phyloP scores from a whole-genome alignment of 2,329 filamentous ascomycete genomes.

The Cylindrodendrum hubeiense region DNA sequence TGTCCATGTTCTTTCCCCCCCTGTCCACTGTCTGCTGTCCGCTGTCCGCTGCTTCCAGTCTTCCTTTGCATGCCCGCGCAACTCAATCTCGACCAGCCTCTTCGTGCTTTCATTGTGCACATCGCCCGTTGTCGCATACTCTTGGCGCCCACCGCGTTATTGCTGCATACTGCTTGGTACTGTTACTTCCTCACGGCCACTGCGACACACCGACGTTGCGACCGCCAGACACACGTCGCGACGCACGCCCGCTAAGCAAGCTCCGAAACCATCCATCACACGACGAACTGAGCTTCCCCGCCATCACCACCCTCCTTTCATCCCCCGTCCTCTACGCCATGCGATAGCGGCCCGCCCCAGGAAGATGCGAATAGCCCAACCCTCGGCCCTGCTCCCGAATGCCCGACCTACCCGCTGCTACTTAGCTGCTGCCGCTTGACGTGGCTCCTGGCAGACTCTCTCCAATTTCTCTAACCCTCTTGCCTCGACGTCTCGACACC shows the following conservation, averaged over 20 bases:
- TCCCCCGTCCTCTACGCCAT: conserved; percentile 32
- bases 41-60: conserved; percentile 1
- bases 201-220: background rate
- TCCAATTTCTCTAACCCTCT: background rate
- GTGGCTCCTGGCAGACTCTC: conserved; percentile 28
- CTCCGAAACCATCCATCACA: conserved; percentile 18
- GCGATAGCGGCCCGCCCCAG: conserved; percentile 41
- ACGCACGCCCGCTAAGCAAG: conserved; percentile 17
- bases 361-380: conserved; percentile 46
- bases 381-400: conserved; percentile 34
- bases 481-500: conserved; percentile 7
- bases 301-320: conserved; percentile 13
- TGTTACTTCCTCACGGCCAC: background rate
- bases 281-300: conserved; percentile 25
- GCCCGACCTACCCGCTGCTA: conserved; percentile 30
- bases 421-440: conserved; percentile 35
- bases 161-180: background rate
- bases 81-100: conserved; percentile 27
- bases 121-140: conserved; percentile 18
- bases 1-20: conserved; percentile 5
- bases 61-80: conserved; percentile 10
- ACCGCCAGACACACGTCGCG: conserved; percentile 4
- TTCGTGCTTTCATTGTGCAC: conserved; percentile 1
- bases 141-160: conserved; percentile 7
- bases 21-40: conserved; percentile 12